These are phyloP conservation scores for Venturia asperata DNA, from an alignment of 2,329 filamentous ascomycete species.

Conservation along the genomic window DNA sequence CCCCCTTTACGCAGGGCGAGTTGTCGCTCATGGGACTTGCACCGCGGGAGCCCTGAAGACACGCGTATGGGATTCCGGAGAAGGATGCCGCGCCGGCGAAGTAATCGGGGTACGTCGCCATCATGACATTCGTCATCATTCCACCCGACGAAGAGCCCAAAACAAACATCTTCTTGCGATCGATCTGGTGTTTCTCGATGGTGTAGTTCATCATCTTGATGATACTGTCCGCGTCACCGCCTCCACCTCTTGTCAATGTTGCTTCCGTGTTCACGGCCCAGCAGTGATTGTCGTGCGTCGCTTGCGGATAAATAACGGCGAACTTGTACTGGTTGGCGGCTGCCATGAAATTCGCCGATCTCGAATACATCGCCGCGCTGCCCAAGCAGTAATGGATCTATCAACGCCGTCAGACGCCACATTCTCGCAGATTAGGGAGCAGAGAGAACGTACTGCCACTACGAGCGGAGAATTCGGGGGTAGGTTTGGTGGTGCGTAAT, in stretches of 20 bases:
- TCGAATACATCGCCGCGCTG: slow-evolving; percentile 40
- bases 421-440: background rate
- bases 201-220: slow-evolving; percentile 50
- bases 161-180: slow-evolving; percentile 43
- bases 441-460: background rate
- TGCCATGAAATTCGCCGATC: slow-evolving; percentile 44
- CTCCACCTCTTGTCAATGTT: slow-evolving; percentile 46
- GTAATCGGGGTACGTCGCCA: slow-evolving; percentile 42
- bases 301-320: slow-evolving; percentile 49
- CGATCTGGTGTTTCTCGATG: slow-evolving; percentile 42
- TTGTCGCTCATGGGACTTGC: slow-evolving; percentile 15
- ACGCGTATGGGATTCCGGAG: slow-evolving; percentile 45
- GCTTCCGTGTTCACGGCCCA: slow-evolving; percentile 50
- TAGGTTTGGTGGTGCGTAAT: slow-evolving; percentile 3
- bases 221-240: slow-evolving; percentile 46
- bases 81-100: slow-evolving; percentile 42
- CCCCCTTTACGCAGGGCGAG: slow-evolving; percentile 15
- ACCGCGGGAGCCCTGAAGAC: slow-evolving; percentile 32
- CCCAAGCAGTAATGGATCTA: slow-evolving; percentile 17
- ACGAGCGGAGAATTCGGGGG: slow-evolving; percentile 14
- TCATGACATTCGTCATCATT: slow-evolving; percentile 46
- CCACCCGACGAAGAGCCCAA: slow-evolving; percentile 44
- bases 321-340: slow-evolving; percentile 47
- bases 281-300: slow-evolving; percentile 39
- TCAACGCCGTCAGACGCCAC: background rate